Conservation (phyloP, 2,329 filamentous ascomycete genomes). For the Trichothecium sympodiale region DNA sequence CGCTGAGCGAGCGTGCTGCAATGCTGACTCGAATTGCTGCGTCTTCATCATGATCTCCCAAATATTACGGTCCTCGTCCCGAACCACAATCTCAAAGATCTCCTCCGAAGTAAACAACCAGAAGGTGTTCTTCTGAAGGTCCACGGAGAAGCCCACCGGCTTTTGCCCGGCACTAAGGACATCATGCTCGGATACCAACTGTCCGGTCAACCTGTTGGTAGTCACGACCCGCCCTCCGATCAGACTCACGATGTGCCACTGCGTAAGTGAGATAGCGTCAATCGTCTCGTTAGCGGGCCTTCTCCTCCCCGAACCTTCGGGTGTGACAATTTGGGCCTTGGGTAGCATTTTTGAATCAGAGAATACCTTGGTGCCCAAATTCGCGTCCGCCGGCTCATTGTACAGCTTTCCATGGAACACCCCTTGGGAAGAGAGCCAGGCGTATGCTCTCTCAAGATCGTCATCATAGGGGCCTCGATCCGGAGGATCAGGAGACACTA, state of each 20-base stretch:
- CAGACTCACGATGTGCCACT: conserved; percentile 84
- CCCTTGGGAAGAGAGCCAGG: conserved; percentile 82
- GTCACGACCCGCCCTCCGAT: conserved; percentile 76
- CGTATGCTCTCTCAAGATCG: conserved; percentile 65
- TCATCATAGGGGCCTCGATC: conserved; percentile 43
- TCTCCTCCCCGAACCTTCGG: conserved; percentile 53
- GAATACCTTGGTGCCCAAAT: conserved; percentile 65
- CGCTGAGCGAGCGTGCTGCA: conserved; percentile 70
- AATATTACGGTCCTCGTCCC: conserved; percentile 81
- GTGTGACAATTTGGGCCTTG: conserved; percentile 59
- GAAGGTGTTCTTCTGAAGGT: conserved; percentile 90
- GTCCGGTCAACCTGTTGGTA: conserved; percentile 76
- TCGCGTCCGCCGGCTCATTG: conserved; percentile 43
- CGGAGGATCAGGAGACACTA: conserved; percentile 63
- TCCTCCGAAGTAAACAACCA: conserved; percentile 90
- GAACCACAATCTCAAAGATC: conserved; percentile 87
- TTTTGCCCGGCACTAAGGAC: conserved; percentile 72
- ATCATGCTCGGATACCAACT: conserved; percentile 76
- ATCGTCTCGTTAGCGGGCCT: conserved; percentile 61
- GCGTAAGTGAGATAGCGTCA: conserved; percentile 72
- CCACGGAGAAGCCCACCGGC: conserved; percentile 74
- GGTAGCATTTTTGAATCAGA: conserved; percentile 68
- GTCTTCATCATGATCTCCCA: conserved; percentile 88
- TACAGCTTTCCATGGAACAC: conserved; percentile 78
- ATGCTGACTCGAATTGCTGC: conserved; percentile 79